phyloP scores from a whole-genome alignment of 257 asterid species.

The Sherardia arvensis region DNA sequence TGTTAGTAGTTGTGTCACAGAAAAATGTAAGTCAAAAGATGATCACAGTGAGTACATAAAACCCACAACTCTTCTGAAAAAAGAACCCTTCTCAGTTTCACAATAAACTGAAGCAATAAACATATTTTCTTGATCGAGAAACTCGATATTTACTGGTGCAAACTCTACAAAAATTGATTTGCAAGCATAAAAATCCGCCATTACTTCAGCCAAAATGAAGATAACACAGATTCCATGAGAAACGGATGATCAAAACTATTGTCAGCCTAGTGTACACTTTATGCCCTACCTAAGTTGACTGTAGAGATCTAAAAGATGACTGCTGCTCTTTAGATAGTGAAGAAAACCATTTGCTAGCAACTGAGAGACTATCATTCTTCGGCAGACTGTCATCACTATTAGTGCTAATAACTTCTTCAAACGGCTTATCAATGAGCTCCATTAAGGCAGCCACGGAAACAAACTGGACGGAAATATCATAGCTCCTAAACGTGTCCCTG shows the following conservation, averaged over 20 bases:
- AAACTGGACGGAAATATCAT: slow-evolving; percentile 35
- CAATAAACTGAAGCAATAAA: background rate
- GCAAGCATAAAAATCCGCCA: background rate
- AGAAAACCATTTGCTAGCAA: slow-evolving; percentile 56
- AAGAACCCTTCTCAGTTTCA: no score
- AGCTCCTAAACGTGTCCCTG: slow-evolving; percentile 19
- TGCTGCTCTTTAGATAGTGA: slow-evolving; percentile 48
- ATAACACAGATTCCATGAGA: background rate
- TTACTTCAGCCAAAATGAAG: background rate
- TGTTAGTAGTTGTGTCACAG: no score
- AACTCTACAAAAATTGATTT: background rate
- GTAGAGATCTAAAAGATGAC: slow-evolving; percentile 38
- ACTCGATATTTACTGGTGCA: background rate
- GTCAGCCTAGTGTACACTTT: no score
- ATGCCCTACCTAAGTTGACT: background rate
- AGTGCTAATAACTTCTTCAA: slow-evolving; percentile 37
- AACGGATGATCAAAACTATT: background rate
- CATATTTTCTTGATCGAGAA: background rate
- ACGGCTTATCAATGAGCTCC: slow-evolving; percentile 31
- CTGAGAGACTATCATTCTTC: slow-evolving; percentile 20
- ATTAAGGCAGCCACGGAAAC: slow-evolving; percentile 38
- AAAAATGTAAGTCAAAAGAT: no score
- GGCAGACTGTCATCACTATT: slow-evolving; percentile 11
- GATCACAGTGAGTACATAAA: no score
- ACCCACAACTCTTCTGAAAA: no score